Conservation (phyloP, 768 basidiomycete genomes). For the Xerocomellus dryophilus region DNA sequence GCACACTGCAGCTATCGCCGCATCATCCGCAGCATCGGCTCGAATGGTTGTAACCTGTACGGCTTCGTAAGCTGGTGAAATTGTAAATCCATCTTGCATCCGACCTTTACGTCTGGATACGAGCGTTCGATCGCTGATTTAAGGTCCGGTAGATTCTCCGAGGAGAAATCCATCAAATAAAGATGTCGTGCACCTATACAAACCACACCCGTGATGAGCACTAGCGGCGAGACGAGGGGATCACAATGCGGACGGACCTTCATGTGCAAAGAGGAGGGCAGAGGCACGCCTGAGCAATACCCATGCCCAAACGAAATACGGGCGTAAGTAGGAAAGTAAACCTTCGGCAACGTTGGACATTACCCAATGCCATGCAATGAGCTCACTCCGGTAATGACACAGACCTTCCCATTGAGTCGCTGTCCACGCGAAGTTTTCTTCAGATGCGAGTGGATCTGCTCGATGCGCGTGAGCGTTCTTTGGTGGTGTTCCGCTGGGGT, state of each 20-base stretch:
- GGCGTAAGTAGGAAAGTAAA: constrained; percentile 11
- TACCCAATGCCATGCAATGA: constrained; percentile 89
- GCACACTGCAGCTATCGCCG: constrained; percentile 64
- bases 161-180: constrained; percentile 72
- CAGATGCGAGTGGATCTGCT: constrained; percentile 68
- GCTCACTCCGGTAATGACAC: constrained; percentile 84
- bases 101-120: constrained; percentile 80
- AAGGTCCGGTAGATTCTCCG: constrained; percentile 65
- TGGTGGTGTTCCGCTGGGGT: constrained; percentile 51
- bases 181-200: constrained; percentile 67
- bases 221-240: constrained; percentile 1
- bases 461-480: constrained; percentile 61
- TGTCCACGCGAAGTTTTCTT: constrained; percentile 47
- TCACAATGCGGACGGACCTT: constrained; percentile 50
- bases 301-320: background rate
- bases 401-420: constrained; percentile 74
- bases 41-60: constrained; percentile 71
- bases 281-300: constrained; percentile 57
- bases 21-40: constrained; percentile 83
- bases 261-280: constrained; percentile 72
- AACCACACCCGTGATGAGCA: background rate
- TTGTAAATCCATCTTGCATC: background rate
- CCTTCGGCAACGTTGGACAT: constrained; percentile 10
- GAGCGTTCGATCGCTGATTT: constrained; percentile 60
- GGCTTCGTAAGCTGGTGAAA: constrained; percentile 11